A percentile compares a stretch with the other conserved stretches of the same genome.
Evolutionary conservation across 2,329 filamentous ascomycete genomes (phyloP).

Genomic region (Clathrospora elynae): DNA sequence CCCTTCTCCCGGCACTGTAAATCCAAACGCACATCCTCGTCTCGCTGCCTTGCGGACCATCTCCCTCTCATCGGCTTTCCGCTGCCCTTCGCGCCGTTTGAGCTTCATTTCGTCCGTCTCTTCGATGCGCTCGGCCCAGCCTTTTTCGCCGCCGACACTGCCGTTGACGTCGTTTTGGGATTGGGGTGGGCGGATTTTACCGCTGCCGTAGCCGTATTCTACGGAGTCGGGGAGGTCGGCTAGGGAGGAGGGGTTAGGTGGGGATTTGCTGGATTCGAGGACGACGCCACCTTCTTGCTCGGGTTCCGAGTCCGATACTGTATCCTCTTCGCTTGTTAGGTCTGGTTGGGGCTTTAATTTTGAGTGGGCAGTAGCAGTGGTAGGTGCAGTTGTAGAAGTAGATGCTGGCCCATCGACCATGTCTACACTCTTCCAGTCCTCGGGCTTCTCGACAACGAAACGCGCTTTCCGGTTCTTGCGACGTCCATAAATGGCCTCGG

Average conservation of each 20-base stretch:
- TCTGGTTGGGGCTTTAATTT: conserved; percentile 5
- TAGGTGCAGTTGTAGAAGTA: conserved; percentile 1
- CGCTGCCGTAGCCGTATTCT: conserved; percentile 37
- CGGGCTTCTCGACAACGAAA: conserved; percentile 45
- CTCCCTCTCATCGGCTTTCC: conserved; percentile 58
- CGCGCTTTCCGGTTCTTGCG: conserved; percentile 54
- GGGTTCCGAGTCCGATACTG: conserved; percentile 22
- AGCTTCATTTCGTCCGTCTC: conserved; percentile 59
- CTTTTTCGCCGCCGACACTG: conserved; percentile 62
- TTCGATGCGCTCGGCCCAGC: conserved; percentile 57
- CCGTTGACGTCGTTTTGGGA: conserved; percentile 59
- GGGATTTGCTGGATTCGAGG: conserved; percentile 10
- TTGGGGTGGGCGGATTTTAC: conserved; percentile 50
- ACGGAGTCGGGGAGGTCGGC: conserved; percentile 15
- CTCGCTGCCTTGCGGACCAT: conserved; percentile 67
- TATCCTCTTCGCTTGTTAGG: conserved; percentile 18
- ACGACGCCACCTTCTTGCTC: conserved; percentile 24
- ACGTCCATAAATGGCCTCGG: conserved; percentile 53
- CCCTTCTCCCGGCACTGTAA: conserved; percentile 39
- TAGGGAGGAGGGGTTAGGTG: neutral
- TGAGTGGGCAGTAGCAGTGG: neutral
- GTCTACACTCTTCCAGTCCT: conserved; percentile 53
- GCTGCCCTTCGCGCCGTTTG: conserved; percentile 58
- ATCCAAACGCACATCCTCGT: conserved; percentile 63
- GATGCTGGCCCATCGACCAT: conserved; percentile 46